Evolutionary conservation across 2,329 filamentous ascomycete genomes (phyloP).

Genomic region (Dendryphion nanum): DNA sequence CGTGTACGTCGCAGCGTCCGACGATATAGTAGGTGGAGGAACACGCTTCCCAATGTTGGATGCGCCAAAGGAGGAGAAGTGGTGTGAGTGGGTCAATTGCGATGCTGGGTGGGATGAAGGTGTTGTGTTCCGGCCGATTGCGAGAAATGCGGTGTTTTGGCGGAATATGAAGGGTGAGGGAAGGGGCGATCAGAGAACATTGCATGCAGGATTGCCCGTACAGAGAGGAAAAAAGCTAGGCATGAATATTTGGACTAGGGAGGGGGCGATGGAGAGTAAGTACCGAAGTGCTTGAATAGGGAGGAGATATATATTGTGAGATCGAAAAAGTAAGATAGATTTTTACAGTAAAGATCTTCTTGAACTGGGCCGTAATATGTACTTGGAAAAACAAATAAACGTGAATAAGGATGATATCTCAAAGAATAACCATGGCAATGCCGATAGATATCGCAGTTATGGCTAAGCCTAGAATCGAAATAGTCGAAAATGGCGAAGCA

Average conservation of each 20-base stretch:
- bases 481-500: conserved; percentile 26
- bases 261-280: conserved; percentile 13
- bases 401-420: too few species aligned
- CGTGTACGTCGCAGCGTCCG: conserved; percentile 53
- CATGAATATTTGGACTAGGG: conserved; percentile 26
- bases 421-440: conserved; percentile 36
- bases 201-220: conserved; percentile 58
- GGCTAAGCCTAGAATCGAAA: conserved; percentile 30
- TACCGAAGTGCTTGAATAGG: conserved; percentile 15
- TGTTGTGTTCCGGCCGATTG: conserved; percentile 55
- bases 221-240: conserved; percentile 52
- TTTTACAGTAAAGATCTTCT: too few species aligned
- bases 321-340: not conserved
- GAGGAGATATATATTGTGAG: not conserved
- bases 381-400: too few species aligned
- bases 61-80: conserved; percentile 44
- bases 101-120: conserved; percentile 41
- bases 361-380: too few species aligned
- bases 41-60: conserved; percentile 57
- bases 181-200: conserved; percentile 45
- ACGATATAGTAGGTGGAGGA: conserved; percentile 52
- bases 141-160: conserved; percentile 60
- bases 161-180: conserved; percentile 55
- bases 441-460: conserved; percentile 29
- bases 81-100: conserved; percentile 59